Evolutionary conservation across 345 rosid species (phyloP), one percentile per base, ranked within the genome.

Genomic region (Fremontodendron californicum): DNA sequence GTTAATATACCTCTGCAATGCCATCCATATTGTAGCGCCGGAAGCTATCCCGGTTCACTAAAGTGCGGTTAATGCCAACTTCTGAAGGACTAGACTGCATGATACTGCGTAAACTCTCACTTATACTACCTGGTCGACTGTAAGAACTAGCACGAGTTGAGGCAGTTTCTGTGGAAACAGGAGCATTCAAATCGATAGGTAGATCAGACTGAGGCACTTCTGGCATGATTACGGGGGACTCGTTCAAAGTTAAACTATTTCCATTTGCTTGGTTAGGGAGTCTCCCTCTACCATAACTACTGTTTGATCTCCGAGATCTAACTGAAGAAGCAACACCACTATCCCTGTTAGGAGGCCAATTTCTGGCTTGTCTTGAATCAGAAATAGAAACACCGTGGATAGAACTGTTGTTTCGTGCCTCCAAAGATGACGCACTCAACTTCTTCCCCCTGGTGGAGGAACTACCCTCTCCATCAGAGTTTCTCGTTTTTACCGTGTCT

Each of bases 1-100:
- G 31, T 33, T 21, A 81, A 40, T 27, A 39, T 87, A 95, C 99
- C 99, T 92, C 99, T 11, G 97, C 92, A 84, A 96, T 89, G 57
- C 95, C 99, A 78, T 90, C 96, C 87, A 91, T 83, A 81, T 79
- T 88, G 85, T 86, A 92, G 72, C 78, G 85, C 45, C 76, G 83
- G 77, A 90, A 89, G 81, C 87, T 85, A 60, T 90, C 93, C 43
- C 77, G 82, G 75, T 86, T 91, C 15, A 78, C 51, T 74, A 81
- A 75, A 60, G 93, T 82, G 76, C 68, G 85, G 31, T 79, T 67
- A 48, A 81, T 75, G 70, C 92, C 85, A 79, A 80, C 67, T 80
- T 88, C 94, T 68, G 86, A 88, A 64, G 90, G 89, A 89, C 90
- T 89, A 62, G 87, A 77, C 42, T 93, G 85, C 78, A 86, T 54